phyloP scores from a whole-genome alignment of 2,329 filamentous ascomycete genomes.

The Aspergillus sp. region DNA sequence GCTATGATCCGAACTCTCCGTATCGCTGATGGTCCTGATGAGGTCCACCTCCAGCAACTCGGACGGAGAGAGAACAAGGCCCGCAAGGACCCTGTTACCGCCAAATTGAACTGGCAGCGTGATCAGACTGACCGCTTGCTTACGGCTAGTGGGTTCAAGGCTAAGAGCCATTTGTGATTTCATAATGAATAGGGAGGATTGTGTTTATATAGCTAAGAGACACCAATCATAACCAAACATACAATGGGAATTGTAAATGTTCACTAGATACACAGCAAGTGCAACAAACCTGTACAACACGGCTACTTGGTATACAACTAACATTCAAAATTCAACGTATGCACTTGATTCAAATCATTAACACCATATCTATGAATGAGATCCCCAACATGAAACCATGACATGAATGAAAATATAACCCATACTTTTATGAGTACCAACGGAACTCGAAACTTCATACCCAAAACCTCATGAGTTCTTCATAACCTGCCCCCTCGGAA shows the following conservation, averaged over 20 bases:
- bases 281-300: too few species aligned
- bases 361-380: too few species aligned
- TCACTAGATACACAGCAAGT: too few species aligned
- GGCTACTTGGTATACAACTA: too few species aligned
- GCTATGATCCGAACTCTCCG: conserved; percentile 74
- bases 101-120: conserved; percentile 41
- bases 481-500: not conserved
- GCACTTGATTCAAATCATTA: too few species aligned
- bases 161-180: conserved; percentile 30
- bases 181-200: conserved; percentile 2
- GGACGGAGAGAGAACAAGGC: conserved; percentile 53
- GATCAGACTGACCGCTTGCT: conserved; percentile 34
- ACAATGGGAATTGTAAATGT: too few species aligned
- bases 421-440: too few species aligned
- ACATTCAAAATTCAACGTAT: too few species aligned
- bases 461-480: too few species aligned
- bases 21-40: conserved; percentile 90
- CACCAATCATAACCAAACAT: too few species aligned
- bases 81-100: conserved; percentile 38
- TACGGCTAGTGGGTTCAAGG: conserved; percentile 30
- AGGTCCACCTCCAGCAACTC: conserved; percentile 71
- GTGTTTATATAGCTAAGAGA: not conserved
- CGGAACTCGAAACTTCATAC: not conserved
- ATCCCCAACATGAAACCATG: too few species aligned
- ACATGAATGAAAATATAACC: too few species aligned